Conservation (phyloP, 306 rosid genomes). For the Coriaria nepalensis region DNA sequence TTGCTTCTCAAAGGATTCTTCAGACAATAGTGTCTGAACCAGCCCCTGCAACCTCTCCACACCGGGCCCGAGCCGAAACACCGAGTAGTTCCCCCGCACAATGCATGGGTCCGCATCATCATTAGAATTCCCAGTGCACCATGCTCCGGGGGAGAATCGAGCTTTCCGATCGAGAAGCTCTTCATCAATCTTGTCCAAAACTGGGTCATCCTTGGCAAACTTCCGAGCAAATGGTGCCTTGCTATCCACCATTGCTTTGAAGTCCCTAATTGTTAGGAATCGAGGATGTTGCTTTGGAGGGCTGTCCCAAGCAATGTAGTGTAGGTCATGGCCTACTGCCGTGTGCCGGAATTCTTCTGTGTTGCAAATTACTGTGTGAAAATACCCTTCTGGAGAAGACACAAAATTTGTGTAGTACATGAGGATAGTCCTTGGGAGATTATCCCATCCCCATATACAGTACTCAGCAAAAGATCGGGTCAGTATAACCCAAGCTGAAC, state of each 20-base stretch:
- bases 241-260: constrained; percentile 70
- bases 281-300: constrained; percentile 97
- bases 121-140: constrained; percentile 57
- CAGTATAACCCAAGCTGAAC: constrained; percentile 93
- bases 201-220: constrained; percentile 65
- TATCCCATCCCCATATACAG: constrained; percentile 98
- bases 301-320: constrained; percentile 96
- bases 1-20: constrained; percentile 47
- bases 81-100: constrained; percentile 48
- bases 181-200: constrained; percentile 76
- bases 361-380: constrained; percentile 80
- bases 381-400: constrained; percentile 91
- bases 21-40: constrained; percentile 42
- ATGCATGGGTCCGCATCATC: constrained; percentile 74
- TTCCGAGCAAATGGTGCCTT: constrained; percentile 82
- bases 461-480: constrained; percentile 71
- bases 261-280: constrained; percentile 60
- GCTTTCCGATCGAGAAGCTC: constrained; percentile 61
- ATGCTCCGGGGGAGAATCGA: constrained; percentile 70
- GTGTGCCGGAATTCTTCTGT: constrained; percentile 50
- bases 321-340: constrained; percentile 81
- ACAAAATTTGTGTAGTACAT: constrained; percentile 81
- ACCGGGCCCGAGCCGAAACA: constrained; percentile 67
- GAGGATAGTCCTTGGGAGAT: constrained; percentile 75
- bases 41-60: constrained; percentile 55